phyloP scores from a whole-genome alignment of 2,329 filamentous ascomycete species.

The Botrytis porri region DNA sequence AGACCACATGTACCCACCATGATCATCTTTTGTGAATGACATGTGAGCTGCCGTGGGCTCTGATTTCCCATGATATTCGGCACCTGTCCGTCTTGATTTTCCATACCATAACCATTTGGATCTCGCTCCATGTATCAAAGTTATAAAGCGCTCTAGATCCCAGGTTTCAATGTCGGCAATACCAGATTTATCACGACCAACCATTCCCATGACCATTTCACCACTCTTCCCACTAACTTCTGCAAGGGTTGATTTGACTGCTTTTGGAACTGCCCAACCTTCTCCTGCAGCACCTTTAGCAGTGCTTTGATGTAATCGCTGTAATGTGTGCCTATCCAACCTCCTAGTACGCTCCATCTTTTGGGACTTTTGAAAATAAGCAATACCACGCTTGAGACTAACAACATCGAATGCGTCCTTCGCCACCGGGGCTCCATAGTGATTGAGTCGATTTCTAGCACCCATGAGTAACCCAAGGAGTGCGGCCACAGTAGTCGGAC shows the following conservation, averaged over 20 bases:
- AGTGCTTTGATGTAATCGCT: slow-evolving; percentile 76
- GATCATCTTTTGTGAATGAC: slow-evolving; percentile 57
- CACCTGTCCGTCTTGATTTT: slow-evolving; percentile 67
- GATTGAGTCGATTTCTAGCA: slow-evolving; percentile 83
- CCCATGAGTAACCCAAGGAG: slow-evolving; percentile 86
- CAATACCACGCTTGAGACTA: slow-evolving; percentile 77
- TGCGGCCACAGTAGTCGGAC: slow-evolving; percentile 86
- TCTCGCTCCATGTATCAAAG: slow-evolving; percentile 74
- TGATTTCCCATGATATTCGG: slow-evolving; percentile 45
- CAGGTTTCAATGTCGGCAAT: slow-evolving; percentile 91
- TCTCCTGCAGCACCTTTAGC: slow-evolving; percentile 87
- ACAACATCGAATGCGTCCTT: slow-evolving; percentile 92
- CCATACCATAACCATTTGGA: slow-evolving; percentile 95
- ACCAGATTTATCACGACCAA: slow-evolving; percentile 77
- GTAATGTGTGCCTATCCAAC: slow-evolving; percentile 78
- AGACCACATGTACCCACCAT: slow-evolving; percentile 45
- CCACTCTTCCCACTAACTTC: slow-evolving; percentile 92
- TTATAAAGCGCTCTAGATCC: slow-evolving; percentile 80
- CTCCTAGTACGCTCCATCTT: slow-evolving; percentile 75
- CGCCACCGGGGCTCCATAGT: slow-evolving; percentile 75
- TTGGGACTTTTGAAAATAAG: slow-evolving; percentile 84
- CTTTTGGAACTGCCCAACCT: slow-evolving; percentile 87
- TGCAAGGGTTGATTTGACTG: slow-evolving; percentile 91
- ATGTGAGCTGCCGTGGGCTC: slow-evolving; percentile 47
- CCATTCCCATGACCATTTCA: slow-evolving; percentile 94